Base-by-base conservation (phyloP, 768 basidiomycete species). In the Piloderma croceum region DNA sequence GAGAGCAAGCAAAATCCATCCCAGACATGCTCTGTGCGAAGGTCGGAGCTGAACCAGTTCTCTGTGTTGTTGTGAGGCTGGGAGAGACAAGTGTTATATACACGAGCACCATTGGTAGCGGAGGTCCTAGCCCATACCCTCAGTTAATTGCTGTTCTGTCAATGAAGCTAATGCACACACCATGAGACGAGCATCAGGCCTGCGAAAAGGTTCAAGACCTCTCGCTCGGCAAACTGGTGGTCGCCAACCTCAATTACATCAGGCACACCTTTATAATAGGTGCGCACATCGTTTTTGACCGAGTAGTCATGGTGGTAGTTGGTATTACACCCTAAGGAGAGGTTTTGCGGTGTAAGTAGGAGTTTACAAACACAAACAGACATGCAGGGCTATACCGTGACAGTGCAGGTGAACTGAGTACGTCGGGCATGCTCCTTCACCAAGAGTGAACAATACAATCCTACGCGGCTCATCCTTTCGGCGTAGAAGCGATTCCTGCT, bases 201-300 rank as follows among this genome's bases (percentile, higher is more conserved):
- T n/a, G n/a, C n/a, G n/a, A n/a, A n/a, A n/a, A n/a, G n/a, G n/a
- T n/a, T n/a, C n/a, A n/a, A n/a, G n/a, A n/a, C n/a, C n/a, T n/a
- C n/a, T n/a, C n/a, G n/a, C n/a, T n/a, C n/a, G n/a, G 56, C 39
- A 40, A 52, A 63, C 13, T 56, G 55, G 43, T 63, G 59, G 29
- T 61, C 48, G 12, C 45, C 51, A 15, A 64, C 44, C 32, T 62
- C 45, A 23, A 62, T 51, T n/a, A 36, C 24, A 5, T 48, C 34
- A 10, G 61, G 53, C 11, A 52, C 46, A 9, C 47, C 44, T 11
- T 34, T 33, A 33, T 61, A 58, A 24, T 62, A 61, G 6, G 43
- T 51, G 6, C 54, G 44, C 4, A 34, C 24, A 10, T 37, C 37
- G 4, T 49, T 32, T 6, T 36, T 25, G 18, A 60, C 54, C 12